phyloP scores from a whole-genome alignment of 2,329 filamentous ascomycete genomes.

The Septoria petroselini region DNA sequence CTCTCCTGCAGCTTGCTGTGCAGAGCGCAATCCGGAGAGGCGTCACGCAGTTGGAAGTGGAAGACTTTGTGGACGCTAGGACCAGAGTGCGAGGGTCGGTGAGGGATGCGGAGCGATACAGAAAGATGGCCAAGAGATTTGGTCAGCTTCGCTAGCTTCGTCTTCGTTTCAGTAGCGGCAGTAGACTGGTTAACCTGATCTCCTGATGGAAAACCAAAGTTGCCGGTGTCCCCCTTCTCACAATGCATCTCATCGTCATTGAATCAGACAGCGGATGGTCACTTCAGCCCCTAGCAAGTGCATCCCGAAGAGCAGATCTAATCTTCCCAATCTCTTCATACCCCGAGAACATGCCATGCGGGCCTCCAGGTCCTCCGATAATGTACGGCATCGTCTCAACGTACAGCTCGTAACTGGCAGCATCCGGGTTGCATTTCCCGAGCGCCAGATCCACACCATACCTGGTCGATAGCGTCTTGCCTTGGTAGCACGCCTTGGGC shows the following conservation, averaged over 20 bases:
- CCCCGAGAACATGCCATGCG: conserved; percentile 14
- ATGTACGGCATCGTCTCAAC: conserved; percentile 22
- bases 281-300: too few relatives aligned
- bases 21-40: conserved; percentile 54
- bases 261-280: too few relatives aligned
- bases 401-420: conserved; percentile 20
- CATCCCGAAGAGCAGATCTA: background rate
- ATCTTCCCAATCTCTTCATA: conserved; percentile 18
- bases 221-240: too few relatives aligned
- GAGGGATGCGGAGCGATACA: conserved; percentile 57
- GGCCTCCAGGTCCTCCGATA: conserved; percentile 13
- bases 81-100: conserved; percentile 51
- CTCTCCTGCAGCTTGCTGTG: conserved; percentile 58
- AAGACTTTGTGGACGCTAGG: conserved; percentile 48
- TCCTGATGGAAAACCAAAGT: too few relatives aligned
- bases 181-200: too few relatives aligned
- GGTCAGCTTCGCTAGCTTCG: conserved; percentile 10
- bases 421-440: conserved; percentile 11
- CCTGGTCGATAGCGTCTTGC: conserved; percentile 4
- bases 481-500: conserved; percentile 6
- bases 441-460: conserved; percentile 10
- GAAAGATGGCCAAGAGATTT: conserved; percentile 47
- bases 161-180: background rate
- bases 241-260: too few relatives aligned
- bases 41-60: conserved; percentile 45